Conservation (phyloP, 495 filamentous ascomycete genomes). For the Chaetomium tenue region DNA sequence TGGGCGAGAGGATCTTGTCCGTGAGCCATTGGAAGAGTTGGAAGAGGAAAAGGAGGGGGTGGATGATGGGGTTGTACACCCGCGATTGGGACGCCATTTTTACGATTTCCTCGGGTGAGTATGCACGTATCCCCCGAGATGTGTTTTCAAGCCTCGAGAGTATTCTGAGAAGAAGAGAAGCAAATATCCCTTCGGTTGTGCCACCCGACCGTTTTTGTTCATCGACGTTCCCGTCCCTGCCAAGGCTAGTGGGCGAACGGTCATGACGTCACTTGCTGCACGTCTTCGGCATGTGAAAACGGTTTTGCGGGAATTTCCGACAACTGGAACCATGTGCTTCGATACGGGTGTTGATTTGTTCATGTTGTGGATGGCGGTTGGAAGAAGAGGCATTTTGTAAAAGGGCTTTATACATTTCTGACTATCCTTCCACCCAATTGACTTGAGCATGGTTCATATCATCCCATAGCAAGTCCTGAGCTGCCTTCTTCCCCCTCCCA, state of each 20-base stretch:
- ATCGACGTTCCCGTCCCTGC: conserved; percentile 1
- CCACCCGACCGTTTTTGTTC: background rate
- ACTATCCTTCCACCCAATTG: no score
- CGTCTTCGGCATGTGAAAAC: conserved; percentile 11
- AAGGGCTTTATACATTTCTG: no score
- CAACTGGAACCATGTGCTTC: background rate
- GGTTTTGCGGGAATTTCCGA: background rate
- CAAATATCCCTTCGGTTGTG: background rate
- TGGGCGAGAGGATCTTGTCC: conserved; percentile 64
- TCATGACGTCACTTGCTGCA: conserved; percentile 7
- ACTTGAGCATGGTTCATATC: no score
- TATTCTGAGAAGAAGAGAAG: background rate
- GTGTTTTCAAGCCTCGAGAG: background rate
- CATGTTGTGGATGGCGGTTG: no score
- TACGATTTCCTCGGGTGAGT: background rate
- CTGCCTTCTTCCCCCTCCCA: no score
- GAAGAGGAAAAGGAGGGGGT: conserved; percentile 61
- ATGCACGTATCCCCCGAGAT: background rate
- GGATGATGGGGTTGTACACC: conserved; percentile 28
- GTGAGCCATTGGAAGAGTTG: conserved; percentile 65
- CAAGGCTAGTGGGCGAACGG: background rate
- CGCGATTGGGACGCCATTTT: conserved; percentile 14
- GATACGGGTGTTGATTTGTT: background rate
- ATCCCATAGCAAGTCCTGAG: no score
- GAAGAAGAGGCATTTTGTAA: no score